phyloP scores from a whole-genome alignment of 768 basidiomycete genomes.

The Pulveroboletus sp. region DNA sequence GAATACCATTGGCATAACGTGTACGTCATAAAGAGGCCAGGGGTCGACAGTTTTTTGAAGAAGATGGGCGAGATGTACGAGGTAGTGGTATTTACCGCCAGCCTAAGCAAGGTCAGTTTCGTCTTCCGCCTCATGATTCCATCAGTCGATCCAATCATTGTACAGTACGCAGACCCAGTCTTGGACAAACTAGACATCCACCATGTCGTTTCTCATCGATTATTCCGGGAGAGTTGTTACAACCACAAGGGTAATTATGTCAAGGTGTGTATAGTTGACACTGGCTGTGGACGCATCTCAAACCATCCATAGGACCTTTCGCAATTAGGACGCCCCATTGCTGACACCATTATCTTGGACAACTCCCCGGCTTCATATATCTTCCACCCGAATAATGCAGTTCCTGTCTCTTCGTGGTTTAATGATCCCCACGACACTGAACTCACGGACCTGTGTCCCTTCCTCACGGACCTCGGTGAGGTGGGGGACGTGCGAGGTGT shows the following conservation, averaged over 20 bases:
- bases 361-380: conserved; percentile 99
- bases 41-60: conserved; percentile 94
- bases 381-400: conserved; percentile 98
- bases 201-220: conserved; percentile 85
- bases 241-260: conserved; percentile 99
- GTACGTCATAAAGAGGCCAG: conserved; percentile 97
- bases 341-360: conserved; percentile 95
- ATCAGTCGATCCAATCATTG: conserved; percentile 9
- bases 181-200: conserved; percentile 94
- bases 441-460: conserved; percentile 90
- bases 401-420: conserved; percentile 99
- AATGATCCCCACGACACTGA: conserved; percentile 99
- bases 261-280: conserved; percentile 57
- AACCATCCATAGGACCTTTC: conserved; percentile 77
- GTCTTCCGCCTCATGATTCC: neutral
- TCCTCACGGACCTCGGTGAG: conserved; percentile 79
- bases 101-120: conserved; percentile 82
- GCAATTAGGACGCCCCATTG: conserved; percentile 90
- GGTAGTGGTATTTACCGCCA: conserved; percentile 96
- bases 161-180: conserved; percentile 95
- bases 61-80: conserved; percentile 99
- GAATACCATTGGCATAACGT: conserved; percentile 98
- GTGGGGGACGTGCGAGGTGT: conserved; percentile 92
- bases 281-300: neutral
- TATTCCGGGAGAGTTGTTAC: conserved; percentile 98